Percentiles rank a stretch among this genome's conserved stretches.
phyloP scores from a whole-genome alignment of 2,329 filamentous ascomycete species.

The Aspergillus spinulosporus region DNA sequence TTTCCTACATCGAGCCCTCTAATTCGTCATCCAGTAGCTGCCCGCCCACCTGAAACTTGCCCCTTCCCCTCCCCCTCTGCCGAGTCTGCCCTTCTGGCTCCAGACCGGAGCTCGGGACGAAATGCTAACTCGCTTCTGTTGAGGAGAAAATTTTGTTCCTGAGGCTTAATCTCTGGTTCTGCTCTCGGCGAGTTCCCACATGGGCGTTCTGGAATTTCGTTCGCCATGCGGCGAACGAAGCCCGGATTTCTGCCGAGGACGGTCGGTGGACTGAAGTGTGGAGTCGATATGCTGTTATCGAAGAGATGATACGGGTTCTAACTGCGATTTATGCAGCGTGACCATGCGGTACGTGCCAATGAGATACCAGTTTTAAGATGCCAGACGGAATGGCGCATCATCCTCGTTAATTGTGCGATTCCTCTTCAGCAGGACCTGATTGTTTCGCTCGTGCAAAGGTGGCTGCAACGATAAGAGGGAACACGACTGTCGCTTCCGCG shows the following conservation, averaged over 20 bases:
- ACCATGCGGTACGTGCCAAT: conserved; percentile 1
- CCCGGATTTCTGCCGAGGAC: conserved; percentile 1
- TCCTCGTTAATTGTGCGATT: conserved; percentile 16
- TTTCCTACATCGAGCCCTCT: conserved; percentile 7
- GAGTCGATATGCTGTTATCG: conserved; percentile 3
- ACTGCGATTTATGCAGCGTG: conserved; percentile 9
- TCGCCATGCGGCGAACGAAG: neutral
- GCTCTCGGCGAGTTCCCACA: neutral
- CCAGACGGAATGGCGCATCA: neutral
- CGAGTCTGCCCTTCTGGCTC: neutral
- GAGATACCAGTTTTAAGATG: neutral
- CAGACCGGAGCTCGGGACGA: conserved; percentile 8
- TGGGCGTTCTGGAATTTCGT: neutral
- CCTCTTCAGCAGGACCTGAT: conserved; percentile 7
- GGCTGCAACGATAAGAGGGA: conserved; percentile 66
- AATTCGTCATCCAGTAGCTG: conserved; percentile 5
- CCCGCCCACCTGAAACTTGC: conserved; percentile 8
- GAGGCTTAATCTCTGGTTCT: conserved; percentile 3
- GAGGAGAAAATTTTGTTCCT: neutral
- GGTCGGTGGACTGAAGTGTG: neutral
- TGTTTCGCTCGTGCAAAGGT: conserved; percentile 57
- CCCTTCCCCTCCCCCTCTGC: conserved; percentile 4
- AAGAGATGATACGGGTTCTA: conserved; percentile 3
- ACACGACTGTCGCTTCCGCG: conserved; percentile 66
- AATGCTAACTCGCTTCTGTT: neutral